A percentile compares a stretch with the other conserved stretches of the same genome.
phyloP scores from a whole-genome alignment of 768 basidiomycete species.

The Psilocybe subaeruginosa region DNA sequence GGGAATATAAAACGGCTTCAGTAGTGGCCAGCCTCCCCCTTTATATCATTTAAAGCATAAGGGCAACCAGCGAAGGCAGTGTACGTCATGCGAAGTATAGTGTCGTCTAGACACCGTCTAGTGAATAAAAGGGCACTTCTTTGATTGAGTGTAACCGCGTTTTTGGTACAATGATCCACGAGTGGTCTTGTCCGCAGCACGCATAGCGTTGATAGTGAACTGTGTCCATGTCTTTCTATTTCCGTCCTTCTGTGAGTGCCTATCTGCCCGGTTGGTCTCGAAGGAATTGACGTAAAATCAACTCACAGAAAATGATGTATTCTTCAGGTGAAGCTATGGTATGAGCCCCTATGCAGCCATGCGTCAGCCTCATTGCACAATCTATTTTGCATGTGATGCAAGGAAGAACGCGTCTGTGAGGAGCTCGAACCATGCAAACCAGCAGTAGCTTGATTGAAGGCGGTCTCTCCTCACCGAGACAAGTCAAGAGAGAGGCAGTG shows the following conservation, averaged over 20 bases:
- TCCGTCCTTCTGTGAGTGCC: not conserved
- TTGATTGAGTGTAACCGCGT: not conserved
- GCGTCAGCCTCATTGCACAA: no score
- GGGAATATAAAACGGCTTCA: not conserved
- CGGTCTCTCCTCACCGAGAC: no score
- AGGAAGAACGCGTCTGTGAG: no score
- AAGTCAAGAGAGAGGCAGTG: no score
- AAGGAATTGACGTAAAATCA: no score
- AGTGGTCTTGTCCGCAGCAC: not conserved
- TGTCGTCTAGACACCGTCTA: not conserved
- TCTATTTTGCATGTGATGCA: no score
- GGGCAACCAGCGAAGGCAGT: not conserved
- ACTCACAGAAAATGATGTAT: no score
- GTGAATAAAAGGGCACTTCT: not conserved
- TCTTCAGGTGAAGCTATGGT: no score
- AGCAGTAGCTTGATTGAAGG: no score
- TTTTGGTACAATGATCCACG: not conserved
- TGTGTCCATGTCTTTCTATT: not conserved
- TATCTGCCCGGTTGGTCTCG: no score
- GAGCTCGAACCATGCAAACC: no score
- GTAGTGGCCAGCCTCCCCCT: not conserved
- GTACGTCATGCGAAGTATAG: not conserved
- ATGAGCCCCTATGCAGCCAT: no score
- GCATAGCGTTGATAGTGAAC: not conserved
- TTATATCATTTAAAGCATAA: not conserved